Evolutionary conservation across 257 asterid species (phyloP), one percentile per base, ranked within the genome.

Genomic region (Buddleja alternifolia): DNA sequence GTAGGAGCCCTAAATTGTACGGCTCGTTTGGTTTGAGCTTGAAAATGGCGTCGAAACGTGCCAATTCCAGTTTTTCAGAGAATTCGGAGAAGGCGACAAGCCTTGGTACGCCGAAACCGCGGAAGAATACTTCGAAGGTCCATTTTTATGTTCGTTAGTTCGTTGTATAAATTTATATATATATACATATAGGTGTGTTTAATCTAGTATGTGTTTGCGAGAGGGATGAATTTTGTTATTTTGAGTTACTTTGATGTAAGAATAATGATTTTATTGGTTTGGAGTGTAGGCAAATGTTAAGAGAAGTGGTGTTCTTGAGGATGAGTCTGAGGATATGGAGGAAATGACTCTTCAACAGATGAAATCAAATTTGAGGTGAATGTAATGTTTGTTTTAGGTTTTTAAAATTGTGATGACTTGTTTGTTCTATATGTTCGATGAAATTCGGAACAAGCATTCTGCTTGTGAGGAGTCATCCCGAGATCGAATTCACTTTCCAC

Each of bases 341-440:
- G 82, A 78, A 75, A 81, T 87, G 92, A 81, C 95, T 17, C 79
- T 92, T 70, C 80, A 84, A 47, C 88, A 87, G 78, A 82, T 92
- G 60, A 79, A 91, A 73, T 74, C 82, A 53, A 89, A 77, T 60
- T 77, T 87, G 59, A 84, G 95, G 97, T 88, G 67, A 12, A 64
- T 73, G 21, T 20, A 59, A 7, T 34, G 51, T 12, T 39, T 4
- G 12, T 54, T 8, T 20, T 29, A 29, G 6, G 45, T 12, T 20
- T 2, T 34, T n/a, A n/a, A 19, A 14, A 11, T 32, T 36, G 16
- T 29, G 19, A 6, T 55, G 61, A 29, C 34, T 29, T 29, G 34
- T 29, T 10, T 56, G 59, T 34, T 64, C 34, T n/a, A 46, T 10
- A 8, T 41, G 3, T 41, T 32, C 5, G 2, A 29, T 29, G 34